These are phyloP conservation scores for Kodamaea leandrae DNA, from an alignment of 805 yeast species.

Conservation along the genomic window DNA sequence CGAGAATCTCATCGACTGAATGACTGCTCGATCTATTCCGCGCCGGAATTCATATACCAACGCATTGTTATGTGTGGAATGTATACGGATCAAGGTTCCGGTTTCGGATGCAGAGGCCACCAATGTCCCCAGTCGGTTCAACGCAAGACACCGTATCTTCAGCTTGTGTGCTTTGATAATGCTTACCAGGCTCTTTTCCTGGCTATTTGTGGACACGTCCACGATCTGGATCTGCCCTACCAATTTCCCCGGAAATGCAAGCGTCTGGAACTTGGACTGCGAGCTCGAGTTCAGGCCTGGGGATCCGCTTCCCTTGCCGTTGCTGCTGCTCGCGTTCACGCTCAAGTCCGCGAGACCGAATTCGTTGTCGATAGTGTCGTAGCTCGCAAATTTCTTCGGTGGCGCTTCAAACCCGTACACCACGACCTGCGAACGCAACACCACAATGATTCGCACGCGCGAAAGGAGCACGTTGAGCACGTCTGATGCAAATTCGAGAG, in stretches of 20 bases:
- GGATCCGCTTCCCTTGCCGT: constrained; percentile 4
- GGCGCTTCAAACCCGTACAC: constrained; percentile 81
- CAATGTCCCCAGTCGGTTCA: constrained; percentile 62
- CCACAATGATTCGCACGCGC: constrained; percentile 71
- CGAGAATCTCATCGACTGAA: constrained; percentile 81
- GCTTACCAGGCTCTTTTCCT: constrained; percentile 59
- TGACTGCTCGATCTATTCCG: constrained; percentile 80
- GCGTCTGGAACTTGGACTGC: constrained; percentile 41
- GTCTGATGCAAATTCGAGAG: constrained; percentile 73
- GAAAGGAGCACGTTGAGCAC: constrained; percentile 73
- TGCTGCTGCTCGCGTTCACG: constrained; percentile 16
- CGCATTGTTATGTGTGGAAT: constrained; percentile 65
- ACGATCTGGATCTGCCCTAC: constrained; percentile 79
- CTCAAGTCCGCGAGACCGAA: constrained; percentile 62
- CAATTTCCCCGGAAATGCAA: constrained; percentile 76
- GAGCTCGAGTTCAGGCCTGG: constrained; percentile 9
- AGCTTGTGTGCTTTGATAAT: constrained; percentile 78
- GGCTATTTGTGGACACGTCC: constrained; percentile 65
- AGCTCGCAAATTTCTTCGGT: constrained; percentile 61
- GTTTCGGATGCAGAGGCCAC: constrained; percentile 79
- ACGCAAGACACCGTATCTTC: constrained; percentile 56
- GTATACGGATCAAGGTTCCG: constrained; percentile 78
- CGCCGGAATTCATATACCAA: constrained; percentile 82
- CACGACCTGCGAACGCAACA: constrained; percentile 61
- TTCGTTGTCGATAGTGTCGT: constrained; percentile 65